phyloP scores from a whole-genome alignment of 2,329 filamentous ascomycete genomes.

The Fusarium palustre region DNA sequence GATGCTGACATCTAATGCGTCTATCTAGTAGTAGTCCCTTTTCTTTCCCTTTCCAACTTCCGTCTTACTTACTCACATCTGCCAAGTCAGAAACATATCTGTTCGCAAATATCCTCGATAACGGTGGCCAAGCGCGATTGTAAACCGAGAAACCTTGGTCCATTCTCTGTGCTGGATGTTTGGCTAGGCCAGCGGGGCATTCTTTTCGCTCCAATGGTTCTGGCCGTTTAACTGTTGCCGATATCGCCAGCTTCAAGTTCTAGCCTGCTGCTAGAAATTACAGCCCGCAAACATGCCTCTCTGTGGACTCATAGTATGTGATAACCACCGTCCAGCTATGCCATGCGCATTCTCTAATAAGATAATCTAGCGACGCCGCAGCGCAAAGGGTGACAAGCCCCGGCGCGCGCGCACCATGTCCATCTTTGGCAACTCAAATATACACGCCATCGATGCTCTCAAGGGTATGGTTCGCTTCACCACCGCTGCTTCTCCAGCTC shows the following conservation, averaged over 20 bases:
- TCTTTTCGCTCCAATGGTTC: constrained; percentile 39
- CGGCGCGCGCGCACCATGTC: constrained; percentile 54
- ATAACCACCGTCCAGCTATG: not conserved
- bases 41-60: constrained; percentile 17
- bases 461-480: constrained; percentile 52
- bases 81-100: not conserved
- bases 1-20: constrained; percentile 42
- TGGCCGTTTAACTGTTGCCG: constrained; percentile 30
- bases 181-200: constrained; percentile 15
- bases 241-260: constrained; percentile 36
- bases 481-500: constrained; percentile 48
- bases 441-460: constrained; percentile 47
- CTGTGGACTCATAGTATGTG: constrained; percentile 42
- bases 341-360: constrained; percentile 14
- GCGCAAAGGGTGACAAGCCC: constrained; percentile 38
- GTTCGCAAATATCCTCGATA: not conserved
- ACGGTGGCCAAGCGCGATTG: not conserved
- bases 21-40: constrained; percentile 21
- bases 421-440: constrained; percentile 55
- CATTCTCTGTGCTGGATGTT: constrained; percentile 4
- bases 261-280: constrained; percentile 14
- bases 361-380: constrained; percentile 27
- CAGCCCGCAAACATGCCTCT: constrained; percentile 35
- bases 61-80: not conserved
- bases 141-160: not conserved